A percentile compares a stretch with the other conserved stretches of the same genome.
These are phyloP conservation scores for Blumeriella jaapii DNA, from an alignment of 2,329 filamentous ascomycete species.

Conservation along the genomic window DNA sequence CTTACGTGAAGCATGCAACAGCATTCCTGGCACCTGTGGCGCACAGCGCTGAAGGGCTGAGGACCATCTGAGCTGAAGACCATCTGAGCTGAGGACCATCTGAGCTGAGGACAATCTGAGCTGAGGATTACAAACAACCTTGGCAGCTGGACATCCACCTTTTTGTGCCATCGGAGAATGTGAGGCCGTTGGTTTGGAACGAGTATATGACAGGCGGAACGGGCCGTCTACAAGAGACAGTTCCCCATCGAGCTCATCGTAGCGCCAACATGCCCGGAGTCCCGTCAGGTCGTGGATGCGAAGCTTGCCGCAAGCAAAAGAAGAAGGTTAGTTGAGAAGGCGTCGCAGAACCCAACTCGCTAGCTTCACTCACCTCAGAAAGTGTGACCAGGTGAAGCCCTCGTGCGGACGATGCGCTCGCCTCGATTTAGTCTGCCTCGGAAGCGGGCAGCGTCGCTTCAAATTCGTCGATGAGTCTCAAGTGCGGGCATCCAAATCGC, in stretches of 20 bases:
- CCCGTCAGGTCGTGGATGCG: conserved; percentile 2
- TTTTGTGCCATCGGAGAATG: too few species aligned
- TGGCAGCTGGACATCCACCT: too few species aligned
- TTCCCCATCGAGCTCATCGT: conserved; percentile 1
- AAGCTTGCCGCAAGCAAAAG: conserved; percentile 3
- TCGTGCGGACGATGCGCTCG: not conserved
- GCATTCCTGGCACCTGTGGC: too few species aligned
- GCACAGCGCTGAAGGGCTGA: too few species aligned
- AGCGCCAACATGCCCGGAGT: conserved; percentile 4
- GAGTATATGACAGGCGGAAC: not conserved
- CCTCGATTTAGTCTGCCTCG: conserved; percentile 1
- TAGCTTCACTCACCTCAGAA: not conserved
- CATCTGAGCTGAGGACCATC: too few species aligned
- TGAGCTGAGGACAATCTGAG: too few species aligned
- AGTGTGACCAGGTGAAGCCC: conserved; percentile 4
- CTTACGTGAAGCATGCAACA: too few species aligned
- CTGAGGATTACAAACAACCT: too few species aligned
- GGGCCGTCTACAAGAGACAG: too few species aligned
- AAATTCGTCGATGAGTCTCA: conserved; percentile 4
- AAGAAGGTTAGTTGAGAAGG: conserved; percentile 3
- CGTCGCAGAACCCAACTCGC: not conserved
- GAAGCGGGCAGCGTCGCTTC: not conserved
- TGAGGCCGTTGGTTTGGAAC: too few species aligned
- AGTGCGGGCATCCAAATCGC: not conserved
- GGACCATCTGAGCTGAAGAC: too few species aligned